These are phyloP conservation scores for Apiospora malaysiana DNA, from an alignment of 2,329 filamentous ascomycete species.

Conservation along the genomic window DNA sequence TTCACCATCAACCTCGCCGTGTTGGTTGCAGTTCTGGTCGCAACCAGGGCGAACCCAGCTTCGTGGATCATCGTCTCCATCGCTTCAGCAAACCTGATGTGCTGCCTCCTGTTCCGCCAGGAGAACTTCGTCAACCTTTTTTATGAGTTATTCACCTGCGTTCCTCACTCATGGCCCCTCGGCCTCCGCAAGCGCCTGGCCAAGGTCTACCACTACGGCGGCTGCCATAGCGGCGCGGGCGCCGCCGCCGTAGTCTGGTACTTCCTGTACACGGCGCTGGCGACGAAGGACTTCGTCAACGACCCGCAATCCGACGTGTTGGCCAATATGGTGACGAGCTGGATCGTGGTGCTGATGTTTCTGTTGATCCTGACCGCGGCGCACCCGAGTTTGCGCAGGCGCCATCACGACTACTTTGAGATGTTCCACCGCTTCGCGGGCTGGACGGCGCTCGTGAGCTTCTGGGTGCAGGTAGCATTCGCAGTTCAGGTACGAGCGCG, in stretches of 20 bases:
- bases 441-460: slow-evolving; percentile 58
- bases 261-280: slow-evolving; percentile 35
- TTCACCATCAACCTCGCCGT: slow-evolving; percentile 11
- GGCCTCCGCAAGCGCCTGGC: slow-evolving; percentile 50
- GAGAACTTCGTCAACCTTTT: slow-evolving; percentile 54
- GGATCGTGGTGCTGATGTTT: slow-evolving; percentile 48
- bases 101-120: slow-evolving; percentile 30
- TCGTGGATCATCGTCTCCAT: slow-evolving; percentile 12
- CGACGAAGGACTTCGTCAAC: not conserved
- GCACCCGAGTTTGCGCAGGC: slow-evolving; percentile 55
- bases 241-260: slow-evolving; percentile 55
- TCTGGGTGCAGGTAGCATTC: slow-evolving; percentile 44
- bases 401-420: slow-evolving; percentile 62
- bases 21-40: not conserved
- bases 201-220: slow-evolving; percentile 60
- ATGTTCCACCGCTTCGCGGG: slow-evolving; percentile 62
- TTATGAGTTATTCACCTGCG: slow-evolving; percentile 47
- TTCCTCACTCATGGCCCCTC: slow-evolving; percentile 50
- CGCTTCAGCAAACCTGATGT: slow-evolving; percentile 1
- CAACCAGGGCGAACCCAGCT: not conserved
- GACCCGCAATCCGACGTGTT: not conserved
- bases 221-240: slow-evolving; percentile 57
- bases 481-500: slow-evolving; percentile 38
- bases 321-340: slow-evolving; percentile 48
- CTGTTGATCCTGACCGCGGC: slow-evolving; percentile 53